Percentiles rank a stretch among this genome's conserved stretches.
Conservation (phyloP, 805 yeast species). For the Yamadazyma ubonensis region DNA sequence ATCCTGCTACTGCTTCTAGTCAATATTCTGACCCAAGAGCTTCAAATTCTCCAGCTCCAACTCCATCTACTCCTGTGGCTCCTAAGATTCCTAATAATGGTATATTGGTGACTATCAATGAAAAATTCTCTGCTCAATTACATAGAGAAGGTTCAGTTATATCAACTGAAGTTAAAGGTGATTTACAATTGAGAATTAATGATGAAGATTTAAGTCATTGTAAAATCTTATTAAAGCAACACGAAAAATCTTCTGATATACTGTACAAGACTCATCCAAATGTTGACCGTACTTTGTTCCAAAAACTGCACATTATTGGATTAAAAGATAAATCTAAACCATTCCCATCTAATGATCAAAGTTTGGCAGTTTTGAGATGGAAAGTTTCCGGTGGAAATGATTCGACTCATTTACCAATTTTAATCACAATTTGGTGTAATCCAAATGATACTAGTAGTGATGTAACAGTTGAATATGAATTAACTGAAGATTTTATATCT, state of each 20-base stretch:
- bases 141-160: slow-evolving; percentile 76
- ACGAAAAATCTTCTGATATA: slow-evolving; percentile 47
- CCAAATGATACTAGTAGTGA: slow-evolving; percentile 55
- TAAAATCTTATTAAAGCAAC: slow-evolving; percentile 56
- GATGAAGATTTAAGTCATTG: slow-evolving; percentile 69
- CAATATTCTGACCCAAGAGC: slow-evolving; percentile 20
- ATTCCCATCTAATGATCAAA: slow-evolving; percentile 89
- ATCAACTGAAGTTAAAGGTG: slow-evolving; percentile 84
- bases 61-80: slow-evolving; percentile 15
- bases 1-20: slow-evolving; percentile 20
- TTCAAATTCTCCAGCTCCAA: slow-evolving; percentile 15
- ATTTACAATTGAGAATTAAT: slow-evolving; percentile 82
- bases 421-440: slow-evolving; percentile 82
- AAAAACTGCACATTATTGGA: slow-evolving; percentile 55
- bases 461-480: slow-evolving; percentile 88
- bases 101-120: slow-evolving; percentile 72
- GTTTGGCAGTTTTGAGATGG: slow-evolving; percentile 93
- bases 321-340: slow-evolving; percentile 75
- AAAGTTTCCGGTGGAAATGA: slow-evolving; percentile 66
- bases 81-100: slow-evolving; percentile 60
- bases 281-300: slow-evolving; percentile 77
- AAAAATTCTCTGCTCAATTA: slow-evolving; percentile 73
- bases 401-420: slow-evolving; percentile 58
- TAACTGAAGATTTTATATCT: slow-evolving; percentile 41
- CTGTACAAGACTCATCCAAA: slow-evolving; percentile 96